These are phyloP conservation scores for Jatropha podagrica DNA, from an alignment of 441 rosid genomes.

Conservation along the genomic window DNA sequence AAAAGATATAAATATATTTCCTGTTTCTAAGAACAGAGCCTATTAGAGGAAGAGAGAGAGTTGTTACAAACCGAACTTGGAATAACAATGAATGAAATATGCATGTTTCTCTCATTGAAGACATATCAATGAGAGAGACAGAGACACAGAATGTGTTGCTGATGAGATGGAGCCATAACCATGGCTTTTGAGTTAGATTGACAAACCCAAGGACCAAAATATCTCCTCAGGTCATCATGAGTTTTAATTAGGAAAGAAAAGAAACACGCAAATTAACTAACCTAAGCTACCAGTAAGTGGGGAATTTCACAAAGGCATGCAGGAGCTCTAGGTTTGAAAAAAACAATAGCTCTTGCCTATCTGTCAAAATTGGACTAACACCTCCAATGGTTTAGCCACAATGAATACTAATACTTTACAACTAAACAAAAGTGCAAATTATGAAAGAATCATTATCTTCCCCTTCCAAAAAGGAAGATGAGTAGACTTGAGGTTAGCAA, in stretches of 20 bases:
- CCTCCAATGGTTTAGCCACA: slow-evolving; percentile 19
- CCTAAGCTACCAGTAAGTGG: background rate
- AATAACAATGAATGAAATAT: background rate
- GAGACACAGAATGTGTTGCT: background rate
- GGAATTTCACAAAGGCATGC: background rate
- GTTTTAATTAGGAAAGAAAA: too few species aligned
- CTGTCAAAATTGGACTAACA: slow-evolving; percentile 8
- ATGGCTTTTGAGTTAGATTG: background rate
- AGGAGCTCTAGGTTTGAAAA: slow-evolving; percentile 20
- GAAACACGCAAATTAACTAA: too few species aligned
- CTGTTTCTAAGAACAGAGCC: background rate
- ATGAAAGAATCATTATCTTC: background rate
- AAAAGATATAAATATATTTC: background rate
- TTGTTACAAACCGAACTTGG: background rate
- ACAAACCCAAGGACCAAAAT: slow-evolving; percentile 17
- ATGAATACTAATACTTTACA: background rate
- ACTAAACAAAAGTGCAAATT: background rate
- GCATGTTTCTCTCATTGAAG: background rate
- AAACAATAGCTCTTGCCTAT: slow-evolving; percentile 14
- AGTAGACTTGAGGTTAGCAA: background rate
- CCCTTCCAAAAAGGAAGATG: slow-evolving; percentile 2
- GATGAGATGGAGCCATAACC: slow-evolving; percentile 2
- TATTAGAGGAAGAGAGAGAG: background rate
- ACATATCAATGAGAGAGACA: background rate
- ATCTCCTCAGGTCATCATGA: slow-evolving; percentile 13